Base-by-base conservation (phyloP, 2,329 filamentous ascomycete genomes). In the Sporothrix pallida region DNA sequence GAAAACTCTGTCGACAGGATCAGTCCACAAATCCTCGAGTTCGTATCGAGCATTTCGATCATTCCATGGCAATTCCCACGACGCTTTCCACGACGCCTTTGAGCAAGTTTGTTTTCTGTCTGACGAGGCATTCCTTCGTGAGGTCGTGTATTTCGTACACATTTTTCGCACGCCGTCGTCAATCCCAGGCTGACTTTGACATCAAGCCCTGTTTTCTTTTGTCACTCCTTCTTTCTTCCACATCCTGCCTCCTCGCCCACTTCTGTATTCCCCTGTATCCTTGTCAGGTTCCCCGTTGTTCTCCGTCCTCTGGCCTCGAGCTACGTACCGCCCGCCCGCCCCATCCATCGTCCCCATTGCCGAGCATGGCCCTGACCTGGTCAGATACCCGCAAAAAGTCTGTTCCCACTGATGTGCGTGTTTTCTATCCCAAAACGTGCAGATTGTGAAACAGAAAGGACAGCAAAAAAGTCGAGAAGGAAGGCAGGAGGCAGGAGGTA, bases 381-480 rank as follows among this genome's bases (percentile, higher is more conserved):
- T 37, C 4, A 62, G 8, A 23, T 20, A 23, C 52, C 58, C 44
- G 23, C 65, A 52, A 52, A 62, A 68, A 37, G 15, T 68, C n/a
- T 48, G 62, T 48, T 68, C 23, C 48, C 67, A 69, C 67, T 69
- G 67, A 69, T 69, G 67, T 54, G 67, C 26, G 17, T 37, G 9
- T 54, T 52, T 56, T 54, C 46, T 69, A 42, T 37, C 48, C 67
- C 48, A 56, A 69, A 69, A 42, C 48, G 67, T 54, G 48, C 65
- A 68, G 23, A 68, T 52, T 52, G 46, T 68, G 65, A 68, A 68
- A 68, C 65, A 68, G 15, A 52, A 50, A 31, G 17, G 65, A 46
- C 42, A 46, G 8, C 48, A 65, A 65, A 17, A 65, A 48, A 26
- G 20, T 26, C n/a, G 62, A 48, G n/a, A 46, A 44, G 37, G 31